Evolutionary conservation across 805 yeast species (phyloP), one percentile per base, ranked within the genome.

Genomic region (Cyberlindnera bimundalis): DNA sequence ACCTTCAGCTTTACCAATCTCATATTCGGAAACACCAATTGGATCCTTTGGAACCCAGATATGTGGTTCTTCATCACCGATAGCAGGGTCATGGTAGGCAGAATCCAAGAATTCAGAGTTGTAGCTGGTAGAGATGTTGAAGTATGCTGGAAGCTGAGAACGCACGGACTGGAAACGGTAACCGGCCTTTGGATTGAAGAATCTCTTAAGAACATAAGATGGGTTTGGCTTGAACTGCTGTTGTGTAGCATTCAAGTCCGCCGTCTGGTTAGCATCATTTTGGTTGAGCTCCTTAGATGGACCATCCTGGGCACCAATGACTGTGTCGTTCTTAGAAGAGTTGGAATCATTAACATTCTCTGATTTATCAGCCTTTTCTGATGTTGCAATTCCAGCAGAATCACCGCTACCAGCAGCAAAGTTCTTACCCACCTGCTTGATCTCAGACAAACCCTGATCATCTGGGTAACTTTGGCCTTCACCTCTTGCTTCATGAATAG

Each of bases 11-110:
- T 71, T 71, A 26, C 65, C 66, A 47, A 79, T 73, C 56, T 82
- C 80, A 42, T 73, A 70, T 36, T 73, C 72, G 14, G 85, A 73
- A 39, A 85, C 68, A 5, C 93, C 91, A 67, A 79, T 63, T 6
- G 73, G 66, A 60, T 85, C 95, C 50, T 67, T 73, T 31, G 84
- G 78, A 46, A 84, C 66, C 95, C 95, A 85, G 36, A 83, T 66
- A 42, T 73, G 73, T 23, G 88, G 86, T 45, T 67, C 78, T 7
- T 64, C 71, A 24, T 70, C 80, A n/a, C 57, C 61, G 28, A 78
- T 72, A 29, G 75, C 73, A 18, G 87, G 86, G 52, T 78, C 75
- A 27, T 70, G 66, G 52, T 77, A 81, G 2, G 70, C 65, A 7
- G 53, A 40, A 6, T 59, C 57, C 29, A 59, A 37, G 33, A 58